Conservation (phyloP, 2,329 filamentous ascomycete genomes). For the Colletotrichum neosansevieriae region DNA sequence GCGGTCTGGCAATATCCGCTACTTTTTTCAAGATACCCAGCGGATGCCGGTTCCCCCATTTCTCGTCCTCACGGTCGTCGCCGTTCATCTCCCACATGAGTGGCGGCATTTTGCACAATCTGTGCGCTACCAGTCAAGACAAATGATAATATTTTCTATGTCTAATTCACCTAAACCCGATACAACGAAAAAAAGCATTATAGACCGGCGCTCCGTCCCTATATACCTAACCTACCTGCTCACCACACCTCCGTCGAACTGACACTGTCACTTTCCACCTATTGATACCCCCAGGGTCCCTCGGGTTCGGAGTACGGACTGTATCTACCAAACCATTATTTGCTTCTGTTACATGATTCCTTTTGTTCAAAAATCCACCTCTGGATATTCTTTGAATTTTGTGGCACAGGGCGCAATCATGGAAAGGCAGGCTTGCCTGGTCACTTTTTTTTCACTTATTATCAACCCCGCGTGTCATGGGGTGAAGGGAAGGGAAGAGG, state of each 20-base stretch:
- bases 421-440: conserved; percentile 38
- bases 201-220: conserved; percentile 36
- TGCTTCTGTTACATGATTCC: conserved; percentile 6
- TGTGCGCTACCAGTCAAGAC: conserved; percentile 33
- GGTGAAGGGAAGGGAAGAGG: conserved; percentile 16
- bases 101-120: conserved; percentile 23
- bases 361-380: conserved; percentile 27
- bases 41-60: conserved; percentile 20
- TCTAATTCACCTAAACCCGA: conserved; percentile 37
- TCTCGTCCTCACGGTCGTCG: conserved; percentile 30
- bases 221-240: conserved; percentile 9
- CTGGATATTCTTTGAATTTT: conserved; percentile 19
- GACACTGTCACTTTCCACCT: conserved; percentile 24
- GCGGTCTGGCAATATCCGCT: conserved; percentile 32
- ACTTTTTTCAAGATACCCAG: conserved; percentile 41
- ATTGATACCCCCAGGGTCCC: conserved; percentile 32
- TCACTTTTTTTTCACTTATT: conserved; percentile 27
- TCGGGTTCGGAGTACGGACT: conserved; percentile 34
- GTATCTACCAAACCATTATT: conserved; percentile 36
- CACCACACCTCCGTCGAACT: conserved; percentile 23
- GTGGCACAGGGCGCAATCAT: conserved; percentile 33
- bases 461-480: conserved; percentile 8
- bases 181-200: conserved; percentile 37
- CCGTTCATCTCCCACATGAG: conserved; percentile 17
- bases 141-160: conserved; percentile 40